These are phyloP conservation scores for Fusarium pseudonygamai DNA, from an alignment of 2,329 filamentous ascomycete genomes.

Conservation along the genomic window DNA sequence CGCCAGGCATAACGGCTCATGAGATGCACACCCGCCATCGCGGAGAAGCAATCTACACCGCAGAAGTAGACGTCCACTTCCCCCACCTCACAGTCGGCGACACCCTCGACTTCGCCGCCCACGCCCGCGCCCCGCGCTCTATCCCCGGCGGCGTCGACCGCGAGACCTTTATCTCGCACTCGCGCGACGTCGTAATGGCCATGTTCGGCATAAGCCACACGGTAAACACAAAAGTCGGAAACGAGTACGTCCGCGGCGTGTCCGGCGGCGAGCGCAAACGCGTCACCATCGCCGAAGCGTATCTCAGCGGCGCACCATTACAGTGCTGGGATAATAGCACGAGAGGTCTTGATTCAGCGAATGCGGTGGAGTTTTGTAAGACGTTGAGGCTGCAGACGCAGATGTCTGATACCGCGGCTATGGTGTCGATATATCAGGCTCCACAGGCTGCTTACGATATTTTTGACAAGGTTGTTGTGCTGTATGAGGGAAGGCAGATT, in stretches of 20 bases:
- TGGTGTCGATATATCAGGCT: slow-evolving; percentile 73
- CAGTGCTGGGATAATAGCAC: slow-evolving; percentile 80
- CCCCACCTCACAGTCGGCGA: slow-evolving; percentile 78
- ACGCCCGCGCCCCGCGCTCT: slow-evolving; percentile 68
- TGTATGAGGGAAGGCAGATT: slow-evolving; percentile 75
- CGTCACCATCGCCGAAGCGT: slow-evolving; percentile 50
- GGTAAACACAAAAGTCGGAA: slow-evolving; percentile 73
- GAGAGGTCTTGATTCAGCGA: slow-evolving; percentile 70
- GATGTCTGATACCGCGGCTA: slow-evolving; percentile 64
- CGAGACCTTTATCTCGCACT: slow-evolving; percentile 63
- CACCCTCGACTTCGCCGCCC: slow-evolving; percentile 78
- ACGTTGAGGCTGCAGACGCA: slow-evolving; percentile 69
- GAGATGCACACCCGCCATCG: slow-evolving; percentile 52
- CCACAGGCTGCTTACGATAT: slow-evolving; percentile 52
- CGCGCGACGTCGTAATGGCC: slow-evolving; percentile 76
- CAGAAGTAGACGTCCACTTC: slow-evolving; percentile 83
- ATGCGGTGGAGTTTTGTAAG: slow-evolving; percentile 72
- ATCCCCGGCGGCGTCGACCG: slow-evolving; percentile 65
- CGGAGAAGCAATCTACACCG: slow-evolving; percentile 84
- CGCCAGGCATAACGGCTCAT: slow-evolving; percentile 29
- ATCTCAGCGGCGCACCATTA: slow-evolving; percentile 51
- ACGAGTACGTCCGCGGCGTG: slow-evolving; percentile 72
- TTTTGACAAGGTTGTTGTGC: slow-evolving; percentile 74
- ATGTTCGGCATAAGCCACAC: slow-evolving; percentile 76
- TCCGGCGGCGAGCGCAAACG: slow-evolving; percentile 62